Evolutionary conservation across 2,329 filamentous ascomycete species (phyloP).

Genomic region (Cladosporium sp.): DNA sequence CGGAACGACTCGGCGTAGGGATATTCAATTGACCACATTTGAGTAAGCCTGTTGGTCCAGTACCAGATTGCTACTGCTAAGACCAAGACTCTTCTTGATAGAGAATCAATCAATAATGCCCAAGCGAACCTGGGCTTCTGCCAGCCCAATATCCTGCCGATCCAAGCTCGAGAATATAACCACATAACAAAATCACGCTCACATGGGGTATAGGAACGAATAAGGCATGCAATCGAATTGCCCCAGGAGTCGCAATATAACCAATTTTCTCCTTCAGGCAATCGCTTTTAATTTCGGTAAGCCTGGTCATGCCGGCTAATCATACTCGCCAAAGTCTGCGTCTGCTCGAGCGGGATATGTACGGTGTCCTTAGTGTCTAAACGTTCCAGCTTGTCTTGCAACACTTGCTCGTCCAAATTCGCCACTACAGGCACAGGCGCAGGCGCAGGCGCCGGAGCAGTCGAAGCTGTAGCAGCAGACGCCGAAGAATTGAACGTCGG

Average conservation of each 20-base stretch:
- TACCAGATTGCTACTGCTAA: too few relatives aligned
- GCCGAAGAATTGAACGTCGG: background rate
- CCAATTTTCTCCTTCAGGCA: too few relatives aligned
- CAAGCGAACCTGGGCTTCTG: too few relatives aligned
- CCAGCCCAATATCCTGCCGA: too few relatives aligned
- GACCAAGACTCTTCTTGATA: too few relatives aligned
- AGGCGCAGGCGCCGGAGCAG: background rate
- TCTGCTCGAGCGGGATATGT: conserved; percentile 23
- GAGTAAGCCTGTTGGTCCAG: too few relatives aligned
- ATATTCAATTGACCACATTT: too few relatives aligned
- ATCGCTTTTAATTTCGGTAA: background rate
- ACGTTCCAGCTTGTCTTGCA: conserved; percentile 20
- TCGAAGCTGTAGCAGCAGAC: background rate
- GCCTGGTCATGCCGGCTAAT: conserved; percentile 41
- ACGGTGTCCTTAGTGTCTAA: conserved; percentile 27
- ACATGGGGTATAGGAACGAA: background rate
- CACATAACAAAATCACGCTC: background rate
- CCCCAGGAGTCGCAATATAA: too few relatives aligned
- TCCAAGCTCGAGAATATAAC: too few relatives aligned
- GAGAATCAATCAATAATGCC: too few relatives aligned
- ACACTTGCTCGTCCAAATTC: conserved; percentile 1
- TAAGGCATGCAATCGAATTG: background rate
- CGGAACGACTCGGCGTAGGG: too few relatives aligned
- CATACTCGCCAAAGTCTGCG: conserved; percentile 33
- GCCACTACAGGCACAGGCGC: background rate